Evolutionary conservation across 345 rosid genomes (phyloP).

Genomic region (Streptanthus diversifolius): DNA sequence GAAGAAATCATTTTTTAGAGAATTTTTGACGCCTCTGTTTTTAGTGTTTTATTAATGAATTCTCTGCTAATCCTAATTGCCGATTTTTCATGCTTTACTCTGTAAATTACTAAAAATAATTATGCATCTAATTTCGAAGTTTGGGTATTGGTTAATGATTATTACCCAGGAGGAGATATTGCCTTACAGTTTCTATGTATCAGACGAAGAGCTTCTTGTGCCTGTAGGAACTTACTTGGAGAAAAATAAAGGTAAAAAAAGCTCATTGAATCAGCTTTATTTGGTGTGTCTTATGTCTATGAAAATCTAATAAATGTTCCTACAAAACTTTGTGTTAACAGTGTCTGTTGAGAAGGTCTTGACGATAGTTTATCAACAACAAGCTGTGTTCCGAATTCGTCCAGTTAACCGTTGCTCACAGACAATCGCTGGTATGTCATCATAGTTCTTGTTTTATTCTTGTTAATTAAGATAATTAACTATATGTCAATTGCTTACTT

Average conservation of each 20-base stretch:
- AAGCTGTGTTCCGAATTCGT: conserved; percentile 89
- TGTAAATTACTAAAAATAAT: no score
- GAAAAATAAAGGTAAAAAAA: conserved; percentile 60
- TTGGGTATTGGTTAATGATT: conserved; percentile 1
- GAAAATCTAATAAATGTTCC: background rate
- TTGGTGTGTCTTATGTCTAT: background rate
- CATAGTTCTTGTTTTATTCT: background rate
- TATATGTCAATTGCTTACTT: background rate
- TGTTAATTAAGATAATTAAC: no score
- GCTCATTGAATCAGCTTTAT: background rate
- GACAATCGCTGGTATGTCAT: conserved; percentile 69
- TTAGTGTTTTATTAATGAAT: background rate
- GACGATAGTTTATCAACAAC: conserved; percentile 89
- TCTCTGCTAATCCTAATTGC: no score
- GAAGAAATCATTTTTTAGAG: background rate
- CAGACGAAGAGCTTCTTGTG: conserved; percentile 78
- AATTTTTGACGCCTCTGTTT: background rate
- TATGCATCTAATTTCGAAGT: background rate
- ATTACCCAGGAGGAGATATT: conserved; percentile 71
- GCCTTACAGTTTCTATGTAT: conserved; percentile 80
- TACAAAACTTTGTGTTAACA: conserved; percentile 32
- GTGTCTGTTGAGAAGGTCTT: conserved; percentile 95
- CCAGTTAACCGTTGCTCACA: conserved; percentile 87
- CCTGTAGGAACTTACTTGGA: conserved; percentile 79
- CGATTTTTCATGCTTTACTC: no score